A percentile compares a stretch with the other conserved stretches of the same genome.
These are phyloP conservation scores for Schwanniomyces vanrijiae DNA, from an alignment of 805 yeast species.

Conservation along the genomic window DNA sequence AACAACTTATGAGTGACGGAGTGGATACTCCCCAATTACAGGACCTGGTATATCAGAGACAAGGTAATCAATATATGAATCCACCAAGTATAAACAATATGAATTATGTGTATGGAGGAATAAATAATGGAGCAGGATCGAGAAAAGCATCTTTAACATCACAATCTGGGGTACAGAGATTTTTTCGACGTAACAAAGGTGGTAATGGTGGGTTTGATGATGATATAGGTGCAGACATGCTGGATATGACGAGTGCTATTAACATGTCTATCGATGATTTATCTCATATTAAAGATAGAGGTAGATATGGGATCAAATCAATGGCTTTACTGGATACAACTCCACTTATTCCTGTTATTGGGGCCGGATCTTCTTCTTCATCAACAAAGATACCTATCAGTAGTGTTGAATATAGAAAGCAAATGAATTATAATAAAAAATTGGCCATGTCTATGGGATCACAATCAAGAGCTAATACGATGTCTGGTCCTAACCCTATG, in stretches of 20 bases:
- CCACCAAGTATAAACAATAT: neutral
- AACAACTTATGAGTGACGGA: constrained; percentile 33
- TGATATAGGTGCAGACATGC: constrained; percentile 36
- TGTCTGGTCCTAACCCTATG: constrained; percentile 36
- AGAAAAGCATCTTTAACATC: constrained; percentile 38
- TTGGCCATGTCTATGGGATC: constrained; percentile 43
- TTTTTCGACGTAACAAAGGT: constrained; percentile 42
- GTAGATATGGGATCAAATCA: constrained; percentile 56
- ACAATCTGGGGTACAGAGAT: constrained; percentile 33
- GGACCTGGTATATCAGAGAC: constrained; percentile 11
- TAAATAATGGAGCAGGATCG: neutral
- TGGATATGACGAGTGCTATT: constrained; percentile 33
- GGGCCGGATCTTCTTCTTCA: constrained; percentile 28
- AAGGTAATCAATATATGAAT: constrained; percentile 2
- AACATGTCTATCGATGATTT: constrained; percentile 63
- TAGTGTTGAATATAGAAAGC: constrained; percentile 67
- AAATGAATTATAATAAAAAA: constrained; percentile 67
- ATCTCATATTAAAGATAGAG: constrained; percentile 61
- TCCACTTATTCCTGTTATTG: constrained; percentile 73
- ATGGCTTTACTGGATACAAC: constrained; percentile 51
- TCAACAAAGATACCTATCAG: constrained; percentile 25
- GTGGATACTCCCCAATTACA: constrained; percentile 21
- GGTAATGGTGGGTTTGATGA: constrained; percentile 34
- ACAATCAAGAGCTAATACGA: constrained; percentile 42
- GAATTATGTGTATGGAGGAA: constrained; percentile 1